Conservation (phyloP, 805 yeast genomes). For the Lipomyces oligophaga region DNA sequence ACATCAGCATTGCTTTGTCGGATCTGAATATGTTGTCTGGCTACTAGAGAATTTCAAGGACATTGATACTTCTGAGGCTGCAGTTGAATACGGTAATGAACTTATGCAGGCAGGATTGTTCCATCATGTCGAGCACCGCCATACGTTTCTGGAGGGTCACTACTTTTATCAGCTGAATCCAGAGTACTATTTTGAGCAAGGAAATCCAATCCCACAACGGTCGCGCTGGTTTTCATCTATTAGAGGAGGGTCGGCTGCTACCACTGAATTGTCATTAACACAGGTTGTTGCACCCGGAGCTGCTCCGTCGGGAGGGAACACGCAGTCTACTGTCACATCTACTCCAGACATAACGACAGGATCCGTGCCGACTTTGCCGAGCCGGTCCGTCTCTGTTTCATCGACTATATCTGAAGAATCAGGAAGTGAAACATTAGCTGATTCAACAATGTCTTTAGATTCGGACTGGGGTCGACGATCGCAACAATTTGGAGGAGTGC, state of each 20-base stretch:
- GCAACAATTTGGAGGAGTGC: constrained; percentile 10
- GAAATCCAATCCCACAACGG: constrained; percentile 1
- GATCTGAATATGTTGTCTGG: constrained; percentile 86
- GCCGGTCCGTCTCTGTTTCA: neutral
- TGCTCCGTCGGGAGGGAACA: constrained; percentile 5
- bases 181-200: constrained; percentile 41
- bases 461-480: constrained; percentile 14
- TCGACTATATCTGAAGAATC: constrained; percentile 3
- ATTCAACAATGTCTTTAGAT: constrained; percentile 24
- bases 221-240: constrained; percentile 26
- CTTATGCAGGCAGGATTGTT: constrained; percentile 71
- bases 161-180: constrained; percentile 74
- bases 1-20: constrained; percentile 75
- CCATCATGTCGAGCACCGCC: constrained; percentile 77
- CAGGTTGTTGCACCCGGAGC: constrained; percentile 6
- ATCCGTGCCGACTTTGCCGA: constrained; percentile 4
- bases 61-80: constrained; percentile 77
- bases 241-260: constrained; percentile 3
- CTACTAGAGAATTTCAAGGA: constrained; percentile 72
- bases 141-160: constrained; percentile 86
- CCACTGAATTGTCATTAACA: neutral
- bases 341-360: neutral
- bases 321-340: neutral
- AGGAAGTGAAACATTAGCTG: constrained; percentile 7
- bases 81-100: constrained; percentile 71